Conservation (phyloP, 345 rosid species). For the Boechera stricta region DNA sequence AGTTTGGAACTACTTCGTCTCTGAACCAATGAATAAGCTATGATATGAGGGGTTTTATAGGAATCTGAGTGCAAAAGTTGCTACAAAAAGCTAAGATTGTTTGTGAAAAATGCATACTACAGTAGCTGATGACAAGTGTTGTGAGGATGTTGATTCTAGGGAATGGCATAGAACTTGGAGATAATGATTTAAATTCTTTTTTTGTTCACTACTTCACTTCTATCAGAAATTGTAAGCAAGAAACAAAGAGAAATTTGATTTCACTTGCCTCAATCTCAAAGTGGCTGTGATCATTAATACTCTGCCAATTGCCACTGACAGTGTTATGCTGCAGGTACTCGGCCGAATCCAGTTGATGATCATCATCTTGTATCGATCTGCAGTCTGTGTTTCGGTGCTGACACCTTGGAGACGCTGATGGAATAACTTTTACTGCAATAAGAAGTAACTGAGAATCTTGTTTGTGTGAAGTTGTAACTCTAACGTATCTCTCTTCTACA, state of each 20-base stretch:
- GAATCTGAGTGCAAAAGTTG: not conserved
- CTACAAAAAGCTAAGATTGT: slow-evolving; percentile 27
- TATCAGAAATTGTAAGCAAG: slow-evolving; percentile 23
- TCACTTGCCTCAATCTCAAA: slow-evolving; percentile 55
- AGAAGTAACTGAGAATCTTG: slow-evolving; percentile 11
- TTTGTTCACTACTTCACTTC: not conserved
- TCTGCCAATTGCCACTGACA: slow-evolving; percentile 44
- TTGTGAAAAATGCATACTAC: slow-evolving; percentile 40
- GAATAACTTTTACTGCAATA: slow-evolving; percentile 38
- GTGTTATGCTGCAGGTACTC: slow-evolving; percentile 42
- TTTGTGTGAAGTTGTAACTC: slow-evolving; percentile 13
- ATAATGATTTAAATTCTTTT: not conserved
- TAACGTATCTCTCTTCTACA: slow-evolving; percentile 4
- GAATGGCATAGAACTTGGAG: slow-evolving; percentile 33
- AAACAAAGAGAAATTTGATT: slow-evolving; percentile 20
- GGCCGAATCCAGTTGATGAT: slow-evolving; percentile 44
- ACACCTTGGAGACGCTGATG: slow-evolving; percentile 46
- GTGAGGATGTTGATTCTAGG: slow-evolving; percentile 46
- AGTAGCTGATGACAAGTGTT: slow-evolving; percentile 39
- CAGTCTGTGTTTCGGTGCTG: slow-evolving; percentile 45
- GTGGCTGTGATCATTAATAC: slow-evolving; percentile 42
- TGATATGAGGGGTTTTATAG: not conserved
- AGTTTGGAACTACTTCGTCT: not conserved
- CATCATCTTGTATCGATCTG: slow-evolving; percentile 39
- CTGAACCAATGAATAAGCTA: not conserved